Evolutionary conservation across 306 rosid genomes (phyloP), one percentile per base, ranked within the genome.

Genomic region (Benincasa hispida): DNA sequence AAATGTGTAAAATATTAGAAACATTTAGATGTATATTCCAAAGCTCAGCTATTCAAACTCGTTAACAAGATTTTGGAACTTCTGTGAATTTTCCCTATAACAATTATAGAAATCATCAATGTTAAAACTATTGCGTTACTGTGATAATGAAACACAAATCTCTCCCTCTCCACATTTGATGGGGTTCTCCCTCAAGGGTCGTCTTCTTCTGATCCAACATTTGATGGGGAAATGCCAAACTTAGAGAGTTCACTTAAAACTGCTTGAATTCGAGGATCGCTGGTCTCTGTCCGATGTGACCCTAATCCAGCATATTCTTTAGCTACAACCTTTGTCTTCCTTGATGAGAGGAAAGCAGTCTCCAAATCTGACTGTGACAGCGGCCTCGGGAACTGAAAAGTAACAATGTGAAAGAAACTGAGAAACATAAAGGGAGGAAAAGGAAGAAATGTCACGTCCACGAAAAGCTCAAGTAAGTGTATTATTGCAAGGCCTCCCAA

Each of bases 241-340:
- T 83, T 92, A 42, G 98, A 87, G 45, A 92, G 78, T 83, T 90
- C 98, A 57, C 58, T 84, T 84, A 95, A 83, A 56, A 91, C 92
- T 65, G 89, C 98, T 85, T 86, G 89, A 82, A 87, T 81, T 76
- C 83, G 93, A 77, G 72, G 74, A 75, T 90, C 96, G 73, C 87
- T 86, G 42, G 88, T 34, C 25, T 92, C 97, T 19, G 82, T 79
- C 59, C 54, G 77, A 63, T 81, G 88, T 19, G 66, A 34, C 76
- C 35, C 67, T 75, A 92, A 87, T 77, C 91, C 96, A 4, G 83
- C 28, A 41, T 90, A 95, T 78, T 92, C 97, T 73, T 80, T 77
- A 25, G 99, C 99, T 77, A 96, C 99, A 81, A 85, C 87, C 77
- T 84, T 86, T 24, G 99, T 95, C 82, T 92, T 93, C 79, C 74